Base-by-base conservation (phyloP, 1,139 yeast species). In the Diutina ranongensis region DNA sequence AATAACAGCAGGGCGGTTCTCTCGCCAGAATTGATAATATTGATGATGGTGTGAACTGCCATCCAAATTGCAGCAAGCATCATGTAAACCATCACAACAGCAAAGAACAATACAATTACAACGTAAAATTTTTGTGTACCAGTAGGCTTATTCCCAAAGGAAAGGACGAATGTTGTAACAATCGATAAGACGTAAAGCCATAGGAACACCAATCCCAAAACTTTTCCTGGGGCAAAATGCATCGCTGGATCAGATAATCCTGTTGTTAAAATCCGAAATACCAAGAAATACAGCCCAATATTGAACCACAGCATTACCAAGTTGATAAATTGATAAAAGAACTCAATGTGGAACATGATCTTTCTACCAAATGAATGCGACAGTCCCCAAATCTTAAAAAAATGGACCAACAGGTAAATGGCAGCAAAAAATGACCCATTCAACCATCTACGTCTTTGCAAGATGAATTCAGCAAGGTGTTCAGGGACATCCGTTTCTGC, bases 81-180 rank as follows among this genome's bases (percentile, higher is more conserved):
- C 81, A 92, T 84, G 59, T 92, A 92, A 1, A 78, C 80, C 97
- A 92, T 92, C 55, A 92, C 68, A 12, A 88, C 72, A 0, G 97
- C 96, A 67, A 89, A 92, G 70, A 92, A 88, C 46, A 80, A 63
- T 47, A 86, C 94, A 55, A 89, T 86, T n/a, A 83, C 76, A 49
- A 85, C 64, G 60, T 92, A 92, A 55, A 87, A 84, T 55, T 69
- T 71, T 51, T 84, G 86, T 0, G 97, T 87, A 36, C 97, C 97
- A 55, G 81, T 83, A 1, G 98, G 98, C 48, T 89, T 82, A 60
- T 92, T 92, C 58, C 98, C 98, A 63, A 92, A 82, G 45, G 96
- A 81, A 51, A 92, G 67, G 46, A 92, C 89, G 62, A 92, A 92
- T 16, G 95, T 87, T 2, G 96, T 83, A 15, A 87, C 83, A n/a